phyloP scores from a whole-genome alignment of 208 protist genomes.

The Trypanosoma lewisi region DNA sequence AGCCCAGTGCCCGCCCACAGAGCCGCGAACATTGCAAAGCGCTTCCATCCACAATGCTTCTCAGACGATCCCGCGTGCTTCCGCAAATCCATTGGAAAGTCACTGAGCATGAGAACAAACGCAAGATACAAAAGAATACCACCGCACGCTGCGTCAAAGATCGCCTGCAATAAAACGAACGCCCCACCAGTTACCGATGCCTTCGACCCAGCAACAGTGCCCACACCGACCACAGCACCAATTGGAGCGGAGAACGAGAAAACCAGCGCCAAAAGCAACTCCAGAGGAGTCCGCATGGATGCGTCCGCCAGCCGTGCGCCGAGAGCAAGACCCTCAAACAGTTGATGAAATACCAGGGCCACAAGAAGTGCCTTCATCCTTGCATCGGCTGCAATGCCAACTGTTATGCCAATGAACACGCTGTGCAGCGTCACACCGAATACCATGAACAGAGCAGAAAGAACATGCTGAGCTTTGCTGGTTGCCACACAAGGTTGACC shows the following conservation, averaged over 20 bases:
- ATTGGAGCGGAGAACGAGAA: conserved; percentile 61
- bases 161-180: conserved; percentile 45
- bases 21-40: conserved; percentile 38
- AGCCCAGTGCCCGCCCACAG: conserved; percentile 45
- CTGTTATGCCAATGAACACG: conserved; percentile 58
- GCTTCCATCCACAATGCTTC: conserved; percentile 9
- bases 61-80: conserved; percentile 14
- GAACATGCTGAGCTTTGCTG: conserved; percentile 2
- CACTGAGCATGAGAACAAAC: conserved; percentile 47
- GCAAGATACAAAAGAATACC: conserved; percentile 71
- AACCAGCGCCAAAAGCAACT: conserved; percentile 36
- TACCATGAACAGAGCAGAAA: conserved; percentile 51
- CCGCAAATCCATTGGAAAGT: conserved; percentile 60
- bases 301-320: conserved; percentile 54
- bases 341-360: conserved; percentile 68
- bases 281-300: conserved; percentile 26
- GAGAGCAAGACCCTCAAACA: conserved; percentile 67
- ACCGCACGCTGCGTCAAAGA: conserved; percentile 48
- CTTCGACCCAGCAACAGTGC: conserved; percentile 24
- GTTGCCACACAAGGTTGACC: background rate
- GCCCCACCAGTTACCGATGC: conserved; percentile 28
- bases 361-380: conserved; percentile 42
- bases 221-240: conserved; percentile 34
- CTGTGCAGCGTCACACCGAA: conserved; percentile 67
- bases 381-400: conserved; percentile 42